Evolutionary conservation across 2,329 filamentous ascomycete species (phyloP).

Genomic region (Neofusicoccum cordaticola): DNA sequence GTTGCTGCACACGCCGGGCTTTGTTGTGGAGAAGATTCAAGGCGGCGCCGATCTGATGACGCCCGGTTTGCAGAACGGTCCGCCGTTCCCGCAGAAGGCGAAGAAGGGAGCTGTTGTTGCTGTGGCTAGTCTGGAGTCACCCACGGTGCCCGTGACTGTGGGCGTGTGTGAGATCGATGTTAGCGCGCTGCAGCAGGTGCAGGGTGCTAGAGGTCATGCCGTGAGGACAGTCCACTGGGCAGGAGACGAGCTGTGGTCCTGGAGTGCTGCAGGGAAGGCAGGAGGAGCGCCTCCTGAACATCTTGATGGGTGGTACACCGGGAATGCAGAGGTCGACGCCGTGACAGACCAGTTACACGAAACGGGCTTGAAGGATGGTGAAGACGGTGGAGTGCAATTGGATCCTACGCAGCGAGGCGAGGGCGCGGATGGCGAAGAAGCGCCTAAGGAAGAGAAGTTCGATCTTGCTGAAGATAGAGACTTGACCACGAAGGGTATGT

Average conservation of each 20-base stretch:
- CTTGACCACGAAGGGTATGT: conserved; percentile 56
- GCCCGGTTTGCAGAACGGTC: conserved; percentile 62
- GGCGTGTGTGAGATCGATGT: conserved; percentile 65
- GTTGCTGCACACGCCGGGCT: conserved; percentile 61
- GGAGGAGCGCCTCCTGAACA: conserved; percentile 53
- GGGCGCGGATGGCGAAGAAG: conserved; percentile 34
- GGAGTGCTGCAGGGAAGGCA: conserved; percentile 54
- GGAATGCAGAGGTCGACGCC: conserved; percentile 34
- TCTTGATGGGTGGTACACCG: conserved; percentile 49
- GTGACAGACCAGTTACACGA: conserved; percentile 41
- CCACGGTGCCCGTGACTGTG: conserved; percentile 62
- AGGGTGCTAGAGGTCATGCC: conserved; percentile 62
- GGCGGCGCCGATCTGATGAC: conserved; percentile 68
- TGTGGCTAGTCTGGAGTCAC: conserved; percentile 57
- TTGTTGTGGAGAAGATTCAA: conserved; percentile 62
- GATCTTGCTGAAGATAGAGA: conserved; percentile 44
- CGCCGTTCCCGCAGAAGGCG: conserved; percentile 60
- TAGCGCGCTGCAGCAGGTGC: conserved; percentile 52
- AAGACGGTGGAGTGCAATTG: conserved; percentile 48
- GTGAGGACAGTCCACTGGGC: conserved; percentile 66
- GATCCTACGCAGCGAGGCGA: conserved; percentile 30
- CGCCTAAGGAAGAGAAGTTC: conserved; percentile 32
- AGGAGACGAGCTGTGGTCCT: conserved; percentile 67
- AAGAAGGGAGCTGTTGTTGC: conserved; percentile 62
- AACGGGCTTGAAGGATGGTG: conserved; percentile 43